These are phyloP conservation scores for Naganishia sp. DNA, from an alignment of 1,284 basidiomycete species.

Conservation along the genomic window DNA sequence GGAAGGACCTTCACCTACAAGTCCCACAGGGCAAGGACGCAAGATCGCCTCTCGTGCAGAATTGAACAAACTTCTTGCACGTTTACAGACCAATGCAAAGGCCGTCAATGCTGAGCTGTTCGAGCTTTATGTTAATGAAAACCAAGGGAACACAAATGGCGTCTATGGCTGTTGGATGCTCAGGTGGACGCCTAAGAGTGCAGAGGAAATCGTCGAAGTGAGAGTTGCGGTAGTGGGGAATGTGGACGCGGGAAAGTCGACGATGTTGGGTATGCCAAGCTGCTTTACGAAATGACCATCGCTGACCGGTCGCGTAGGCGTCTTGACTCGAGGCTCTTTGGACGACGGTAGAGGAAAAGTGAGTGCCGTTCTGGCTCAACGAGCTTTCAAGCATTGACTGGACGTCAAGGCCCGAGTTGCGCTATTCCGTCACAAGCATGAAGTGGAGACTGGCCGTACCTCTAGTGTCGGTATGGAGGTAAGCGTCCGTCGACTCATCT, in stretches of 20 bases:
- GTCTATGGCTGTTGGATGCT: conserved; percentile 49
- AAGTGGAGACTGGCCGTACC: conserved; percentile 92
- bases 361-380: conserved; percentile 14
- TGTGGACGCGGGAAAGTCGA: conserved; percentile 81
- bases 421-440: conserved; percentile 95
- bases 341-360: conserved; percentile 89
- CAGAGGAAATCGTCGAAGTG: conserved; percentile 68
- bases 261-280: conserved; percentile 67
- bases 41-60: conserved; percentile 32
- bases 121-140: conserved; percentile 43
- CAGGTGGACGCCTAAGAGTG: conserved; percentile 46
- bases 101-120: conserved; percentile 45
- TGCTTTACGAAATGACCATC: too few species aligned
- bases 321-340: conserved; percentile 66
- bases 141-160: conserved; percentile 17
- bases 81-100: conserved; percentile 37
- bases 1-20: conserved; percentile 15
- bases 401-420: conserved; percentile 70
- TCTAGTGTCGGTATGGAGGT: conserved; percentile 94
- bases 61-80: conserved; percentile 39
- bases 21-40: conserved; percentile 16
- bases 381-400: neutral
- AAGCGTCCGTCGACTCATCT: conserved; percentile 5
- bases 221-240: conserved; percentile 95
- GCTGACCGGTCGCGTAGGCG: conserved; percentile 24